Evolutionary conservation across 495 filamentous ascomycete genomes (phyloP).

Genomic region (Recurvomyces mirabilis): DNA sequence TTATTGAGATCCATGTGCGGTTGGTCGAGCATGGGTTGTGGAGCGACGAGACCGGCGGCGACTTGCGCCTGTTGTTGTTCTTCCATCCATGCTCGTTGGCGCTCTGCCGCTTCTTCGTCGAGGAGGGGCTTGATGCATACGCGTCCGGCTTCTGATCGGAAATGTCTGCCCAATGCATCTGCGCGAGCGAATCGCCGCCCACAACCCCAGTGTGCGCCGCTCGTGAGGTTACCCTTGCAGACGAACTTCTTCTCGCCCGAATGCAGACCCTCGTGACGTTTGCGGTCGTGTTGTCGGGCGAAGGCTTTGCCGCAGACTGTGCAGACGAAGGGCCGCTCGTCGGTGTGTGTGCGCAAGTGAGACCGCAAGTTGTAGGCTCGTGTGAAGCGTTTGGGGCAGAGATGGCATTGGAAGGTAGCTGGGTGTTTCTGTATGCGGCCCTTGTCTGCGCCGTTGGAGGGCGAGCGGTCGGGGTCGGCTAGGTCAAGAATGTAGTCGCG

Average conservation of each 20-base stretch:
- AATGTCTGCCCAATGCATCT: constrained; percentile 92
- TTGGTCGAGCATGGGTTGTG: constrained; percentile 13
- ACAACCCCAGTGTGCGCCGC: constrained; percentile 81
- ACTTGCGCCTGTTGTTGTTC: constrained; percentile 47
- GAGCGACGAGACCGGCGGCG: constrained; percentile 21
- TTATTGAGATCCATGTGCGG: constrained; percentile 13
- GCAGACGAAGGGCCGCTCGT: constrained; percentile 38
- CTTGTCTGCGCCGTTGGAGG: constrained; percentile 29
- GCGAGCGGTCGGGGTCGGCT: constrained; percentile 72
- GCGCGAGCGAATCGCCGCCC: constrained; percentile 87
- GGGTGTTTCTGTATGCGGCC: constrained; percentile 84
- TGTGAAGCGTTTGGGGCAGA: constrained; percentile 40
- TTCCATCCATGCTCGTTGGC: constrained; percentile 55
- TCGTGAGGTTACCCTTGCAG: constrained; percentile 78
- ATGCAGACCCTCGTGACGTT: constrained; percentile 36
- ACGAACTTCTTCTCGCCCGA: constrained; percentile 65
- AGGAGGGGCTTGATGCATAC: constrained; percentile 93
- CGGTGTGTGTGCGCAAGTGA: constrained; percentile 37
- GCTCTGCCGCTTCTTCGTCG: constrained; percentile 66
- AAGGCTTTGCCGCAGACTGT: constrained; percentile 84
- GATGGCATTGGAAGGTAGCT: constrained; percentile 35
- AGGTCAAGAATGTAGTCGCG: constrained; percentile 89
- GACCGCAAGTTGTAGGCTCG: constrained; percentile 39
- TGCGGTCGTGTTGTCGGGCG: constrained; percentile 35
- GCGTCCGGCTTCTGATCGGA: constrained; percentile 86